phyloP scores from a whole-genome alignment of 768 basidiomycete genomes.

The Leccinum subtestaceum region DNA sequence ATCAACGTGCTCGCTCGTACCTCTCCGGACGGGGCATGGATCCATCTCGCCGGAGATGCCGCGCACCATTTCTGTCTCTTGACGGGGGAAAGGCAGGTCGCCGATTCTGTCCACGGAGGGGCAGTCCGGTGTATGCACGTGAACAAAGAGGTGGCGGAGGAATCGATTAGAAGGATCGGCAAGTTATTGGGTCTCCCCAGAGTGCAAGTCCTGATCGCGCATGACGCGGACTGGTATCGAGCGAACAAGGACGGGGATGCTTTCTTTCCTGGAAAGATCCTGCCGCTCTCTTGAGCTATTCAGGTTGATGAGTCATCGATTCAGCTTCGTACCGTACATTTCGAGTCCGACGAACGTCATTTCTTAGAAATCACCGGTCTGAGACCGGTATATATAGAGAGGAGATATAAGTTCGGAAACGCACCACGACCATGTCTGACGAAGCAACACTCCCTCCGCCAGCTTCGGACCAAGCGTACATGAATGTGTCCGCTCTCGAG shows the following conservation, averaged over 20 bases:
- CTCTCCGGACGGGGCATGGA: conserved; percentile 50
- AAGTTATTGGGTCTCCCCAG: not conserved
- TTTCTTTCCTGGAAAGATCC: not conserved
- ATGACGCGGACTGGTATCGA: not conserved
- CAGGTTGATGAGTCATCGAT: not conserved
- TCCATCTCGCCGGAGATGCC: conserved; percentile 52
- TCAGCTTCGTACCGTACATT: not conserved
- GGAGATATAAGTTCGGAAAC: not conserved
- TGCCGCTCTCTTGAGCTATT: not conserved
- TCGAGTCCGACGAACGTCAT: too few species aligned
- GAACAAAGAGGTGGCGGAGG: conserved; percentile 36
- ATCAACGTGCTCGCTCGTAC: conserved; percentile 52
- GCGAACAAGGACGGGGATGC: not conserved
- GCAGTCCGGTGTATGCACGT: conserved; percentile 38
- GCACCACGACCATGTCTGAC: not conserved
- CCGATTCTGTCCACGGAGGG: conserved; percentile 14
- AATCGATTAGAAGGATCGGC: not conserved
- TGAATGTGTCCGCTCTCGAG: conserved; percentile 54
- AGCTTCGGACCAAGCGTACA: conserved; percentile 45
- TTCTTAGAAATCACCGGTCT: too few species aligned
- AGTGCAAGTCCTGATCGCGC: not conserved
- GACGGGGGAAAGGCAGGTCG: conserved; percentile 41
- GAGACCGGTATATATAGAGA: not conserved
- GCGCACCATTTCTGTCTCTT: conserved; percentile 51
- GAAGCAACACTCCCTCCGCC: conserved; percentile 13